Evolutionary conservation across 805 yeast species (phyloP), one percentile per base, ranked within the genome.

Genomic region (Dipodascopsis tothii): DNA sequence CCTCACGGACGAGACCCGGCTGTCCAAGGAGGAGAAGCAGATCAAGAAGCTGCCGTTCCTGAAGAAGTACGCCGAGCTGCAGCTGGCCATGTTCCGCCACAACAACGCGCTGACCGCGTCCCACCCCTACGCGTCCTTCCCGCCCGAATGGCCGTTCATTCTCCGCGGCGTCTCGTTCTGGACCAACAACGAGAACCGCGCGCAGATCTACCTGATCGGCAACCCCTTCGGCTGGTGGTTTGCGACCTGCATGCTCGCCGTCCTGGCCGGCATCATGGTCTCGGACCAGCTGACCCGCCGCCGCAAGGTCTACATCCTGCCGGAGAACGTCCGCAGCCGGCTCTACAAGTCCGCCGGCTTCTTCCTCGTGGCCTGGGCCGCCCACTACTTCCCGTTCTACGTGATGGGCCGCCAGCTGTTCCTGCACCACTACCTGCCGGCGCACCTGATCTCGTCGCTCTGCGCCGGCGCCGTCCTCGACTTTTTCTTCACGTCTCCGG

Each of bases 111-210:
- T 92, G 53, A 73, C 87, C 1, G 73, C 88, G 14, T 86, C 84
- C 21, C 98, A 92, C 65, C 98, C 98, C 37, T 92, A 84, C 69
- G 95, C 96, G 6, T 86, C 96, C 3, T 80, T 78, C 50, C 98
- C 98, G 2, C 74, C 78, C 52, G 68, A 81, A 5, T 92, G 98
- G 98, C 98, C 98, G 17, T 71, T 84, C 50, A 75, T 92, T 43
- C 63, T 81, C 43, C 76, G 84, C 14, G 98, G 98, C 55, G 96
- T 92, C 33, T 86, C 96, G 1, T 92, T 90, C 72, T 92, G 97
- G 96, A 88, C 94, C 35, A 78, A 83, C 48, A 70, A 72, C 41
- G 78, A 73, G 5, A 58, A 64, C 42, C 74, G 72, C 50, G 70
- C 71, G 56, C 98, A 92, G 66, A 87, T 92, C 41, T 92, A 80